Base-by-base conservation (phyloP, 169 alveolate genomes). In the Babesia caballi region DNA sequence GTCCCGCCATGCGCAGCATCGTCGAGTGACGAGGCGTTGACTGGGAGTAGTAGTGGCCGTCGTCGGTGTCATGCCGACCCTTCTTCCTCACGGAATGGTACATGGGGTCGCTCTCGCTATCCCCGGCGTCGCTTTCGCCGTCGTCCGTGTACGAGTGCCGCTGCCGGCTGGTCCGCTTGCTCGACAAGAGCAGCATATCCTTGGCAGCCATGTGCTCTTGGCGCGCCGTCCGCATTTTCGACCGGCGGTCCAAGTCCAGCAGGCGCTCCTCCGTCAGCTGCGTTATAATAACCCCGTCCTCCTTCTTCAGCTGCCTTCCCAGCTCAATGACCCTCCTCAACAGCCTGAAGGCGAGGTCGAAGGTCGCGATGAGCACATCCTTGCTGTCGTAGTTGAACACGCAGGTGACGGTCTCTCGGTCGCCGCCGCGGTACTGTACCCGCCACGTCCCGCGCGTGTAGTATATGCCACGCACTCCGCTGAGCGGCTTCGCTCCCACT, bases 391-490 rank as follows among this genome's bases (percentile, higher is more conserved):
- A 78, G 58, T 46, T 67, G 33, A 78, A 78, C 36, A 67, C 49
- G 40, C 86, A 78, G 7, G 65, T 68, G 33, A 67, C 59, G 3
- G 57, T 38, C 36, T 78, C 82, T 21, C 46, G 14, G 41, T 56
- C 69, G 28, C 25, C 40, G 46, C 63, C 76, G 28, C 61, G 75
- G 58, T 60, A 78, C 61, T 66, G 65, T 23, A 78, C 86, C 38
- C 77, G 21, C 86, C 86, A 78, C 38, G 77, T 60, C 42, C 86
- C 86, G 23, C 72, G 59, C n/a, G 71, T 60, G 46, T 63, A 78
- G 66, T 78, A 78, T 51, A 78, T 53, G 28, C 86, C 86, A 23
- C 86, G 49, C 4, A 78, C 72, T 19, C 86, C 86, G 19, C 86
- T 78, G 3, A 78, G 70, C 4, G 86, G 86, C 33, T 51, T 78